These are phyloP conservation scores for Delitschia confertaspora DNA, from an alignment of 495 filamentous ascomycete species.

Conservation along the genomic window DNA sequence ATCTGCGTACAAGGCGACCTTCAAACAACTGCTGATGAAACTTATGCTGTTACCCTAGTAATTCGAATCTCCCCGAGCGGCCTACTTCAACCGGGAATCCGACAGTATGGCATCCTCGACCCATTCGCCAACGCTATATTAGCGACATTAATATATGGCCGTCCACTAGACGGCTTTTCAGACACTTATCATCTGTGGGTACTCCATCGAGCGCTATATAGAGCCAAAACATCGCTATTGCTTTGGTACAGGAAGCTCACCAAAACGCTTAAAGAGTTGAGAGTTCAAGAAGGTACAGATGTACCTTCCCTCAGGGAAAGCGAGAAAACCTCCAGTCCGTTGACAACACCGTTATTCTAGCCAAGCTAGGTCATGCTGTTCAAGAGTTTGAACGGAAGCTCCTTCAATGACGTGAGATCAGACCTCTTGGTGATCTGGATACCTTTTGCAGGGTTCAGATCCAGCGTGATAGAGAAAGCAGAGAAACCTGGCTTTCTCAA, in stretches of 20 bases:
- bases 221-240: slow-evolving; percentile 6
- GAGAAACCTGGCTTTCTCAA: slow-evolving; percentile 1
- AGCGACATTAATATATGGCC: background rate
- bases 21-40: too few relatives aligned
- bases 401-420: background rate
- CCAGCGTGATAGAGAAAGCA: background rate
- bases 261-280: slow-evolving; percentile 3
- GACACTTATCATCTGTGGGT: background rate
- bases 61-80: slow-evolving; percentile 7
- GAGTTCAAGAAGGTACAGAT: background rate
- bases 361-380: background rate
- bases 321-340: slow-evolving; percentile 8
- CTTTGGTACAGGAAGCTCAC: slow-evolving; percentile 13
- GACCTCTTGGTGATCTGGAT: background rate
- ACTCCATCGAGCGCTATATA: slow-evolving; percentile 12
- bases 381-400: background rate
- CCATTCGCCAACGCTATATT: slow-evolving; percentile 7
- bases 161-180: slow-evolving; percentile 3
- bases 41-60: too few relatives aligned
- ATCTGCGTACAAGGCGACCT: too few relatives aligned
- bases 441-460: slow-evolving; percentile 1
- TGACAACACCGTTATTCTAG: slow-evolving; percentile 15
- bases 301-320: slow-evolving; percentile 1
- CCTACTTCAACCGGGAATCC: slow-evolving; percentile 1
- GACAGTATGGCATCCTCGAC: slow-evolving; percentile 4